Evolutionary conservation across 306 rosid species (phyloP).

Genomic region (Trifolium dubium): DNA sequence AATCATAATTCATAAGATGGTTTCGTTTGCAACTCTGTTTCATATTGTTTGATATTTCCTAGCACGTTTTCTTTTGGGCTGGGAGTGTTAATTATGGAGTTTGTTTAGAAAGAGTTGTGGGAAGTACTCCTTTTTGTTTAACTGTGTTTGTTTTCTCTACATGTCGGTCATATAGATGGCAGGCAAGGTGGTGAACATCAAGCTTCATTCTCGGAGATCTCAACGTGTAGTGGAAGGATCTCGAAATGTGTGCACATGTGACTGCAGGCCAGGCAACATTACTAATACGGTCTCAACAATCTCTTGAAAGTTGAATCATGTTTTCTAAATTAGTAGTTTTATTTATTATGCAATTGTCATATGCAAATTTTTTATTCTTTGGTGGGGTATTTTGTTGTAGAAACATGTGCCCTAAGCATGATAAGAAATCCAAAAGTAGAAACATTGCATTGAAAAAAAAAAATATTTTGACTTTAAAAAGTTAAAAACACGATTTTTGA

Average conservation of each 20-base stretch:
- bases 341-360: neutral
- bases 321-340: neutral
- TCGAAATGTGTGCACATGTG: conserved; percentile 75
- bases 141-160: neutral
- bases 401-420: no score
- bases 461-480: no score
- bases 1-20: neutral
- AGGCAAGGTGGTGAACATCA: conserved; percentile 86
- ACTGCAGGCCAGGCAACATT: conserved; percentile 66
- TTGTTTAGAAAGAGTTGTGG: neutral
- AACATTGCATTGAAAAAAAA: no score
- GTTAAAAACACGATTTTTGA: no score
- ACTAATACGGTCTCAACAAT: conserved; percentile 42
- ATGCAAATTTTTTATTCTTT: conserved; percentile 32
- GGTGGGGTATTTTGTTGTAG: conserved; percentile 31
- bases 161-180: conserved; percentile 64
- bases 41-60: conserved; percentile 28
- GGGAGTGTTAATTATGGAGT: conserved; percentile 10
- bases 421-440: no score
- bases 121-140: conserved; percentile 5
- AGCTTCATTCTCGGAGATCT: conserved; percentile 79
- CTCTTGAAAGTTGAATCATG: conserved; percentile 32
- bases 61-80: neutral
- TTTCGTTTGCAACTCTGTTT: conserved; percentile 1
- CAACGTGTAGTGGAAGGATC: conserved; percentile 91